Conservation (phyloP, 1,284 basidiomycete genomes). For the Cryptococcus jaspeensis region DNA sequence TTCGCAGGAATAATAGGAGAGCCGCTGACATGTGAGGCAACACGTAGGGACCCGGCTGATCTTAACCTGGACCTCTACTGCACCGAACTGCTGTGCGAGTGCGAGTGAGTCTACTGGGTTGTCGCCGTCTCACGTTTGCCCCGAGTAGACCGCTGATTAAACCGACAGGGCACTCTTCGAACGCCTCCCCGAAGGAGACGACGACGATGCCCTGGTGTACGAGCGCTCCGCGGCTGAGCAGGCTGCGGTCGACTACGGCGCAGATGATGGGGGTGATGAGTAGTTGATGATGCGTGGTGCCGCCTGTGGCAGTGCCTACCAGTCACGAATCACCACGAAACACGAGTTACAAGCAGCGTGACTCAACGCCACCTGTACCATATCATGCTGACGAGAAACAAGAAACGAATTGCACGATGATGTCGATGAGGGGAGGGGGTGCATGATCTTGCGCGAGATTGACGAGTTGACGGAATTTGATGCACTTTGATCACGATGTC, state of each 20-base stretch:
- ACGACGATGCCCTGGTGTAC: slow-evolving; percentile 18
- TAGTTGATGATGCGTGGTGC: not conserved
- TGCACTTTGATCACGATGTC: too few relatives aligned
- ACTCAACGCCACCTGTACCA: too few relatives aligned
- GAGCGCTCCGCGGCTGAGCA: slow-evolving; percentile 11
- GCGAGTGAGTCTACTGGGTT: slow-evolving; percentile 60
- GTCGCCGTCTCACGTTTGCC: not conserved
- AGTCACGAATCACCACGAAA: too few relatives aligned
- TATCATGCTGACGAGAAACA: too few relatives aligned
- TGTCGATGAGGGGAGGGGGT: too few relatives aligned
- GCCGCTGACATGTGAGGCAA: not conserved
- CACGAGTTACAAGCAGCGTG: too few relatives aligned
- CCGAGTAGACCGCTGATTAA: not conserved
- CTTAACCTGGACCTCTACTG: slow-evolving; percentile 69
- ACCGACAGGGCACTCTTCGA: slow-evolving; percentile 67
- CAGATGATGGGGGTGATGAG: slow-evolving; percentile 26
- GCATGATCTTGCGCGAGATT: too few relatives aligned
- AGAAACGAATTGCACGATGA: too few relatives aligned
- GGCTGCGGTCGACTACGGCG: slow-evolving; percentile 21
- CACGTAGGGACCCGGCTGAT: slow-evolving; percentile 54
- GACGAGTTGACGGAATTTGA: too few relatives aligned
- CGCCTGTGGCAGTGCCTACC: too few relatives aligned
- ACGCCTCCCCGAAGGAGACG: slow-evolving; percentile 67
- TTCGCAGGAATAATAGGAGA: slow-evolving; percentile 6
- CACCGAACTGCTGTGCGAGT: slow-evolving; percentile 76